These are phyloP conservation scores for Zymoseptoria brevis DNA, from an alignment of 2,329 filamentous ascomycete genomes.

Conservation along the genomic window DNA sequence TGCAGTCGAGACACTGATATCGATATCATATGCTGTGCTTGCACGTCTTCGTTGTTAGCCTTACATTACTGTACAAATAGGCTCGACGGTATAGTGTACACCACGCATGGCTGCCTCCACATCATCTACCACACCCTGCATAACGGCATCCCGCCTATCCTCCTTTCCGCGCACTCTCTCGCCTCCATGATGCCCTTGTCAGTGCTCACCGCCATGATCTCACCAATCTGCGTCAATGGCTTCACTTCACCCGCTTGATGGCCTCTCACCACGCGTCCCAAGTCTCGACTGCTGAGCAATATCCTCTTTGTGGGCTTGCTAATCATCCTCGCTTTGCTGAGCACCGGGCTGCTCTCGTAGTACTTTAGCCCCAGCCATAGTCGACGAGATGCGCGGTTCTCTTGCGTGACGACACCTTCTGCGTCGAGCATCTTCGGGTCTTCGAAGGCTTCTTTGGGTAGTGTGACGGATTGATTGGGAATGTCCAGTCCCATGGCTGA, in stretches of 20 bases:
- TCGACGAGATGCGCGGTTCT: constrained; percentile 64
- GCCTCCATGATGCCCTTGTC: constrained; percentile 71
- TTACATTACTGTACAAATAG: neutral
- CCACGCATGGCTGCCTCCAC: neutral
- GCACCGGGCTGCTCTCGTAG: constrained; percentile 71
- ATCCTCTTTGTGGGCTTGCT: constrained; percentile 68
- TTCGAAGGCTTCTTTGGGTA: constrained; percentile 14
- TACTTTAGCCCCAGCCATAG: constrained; percentile 91
- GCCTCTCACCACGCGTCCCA: constrained; percentile 62
- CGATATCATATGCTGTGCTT: neutral
- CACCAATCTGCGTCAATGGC: constrained; percentile 66
- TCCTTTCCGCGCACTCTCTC: constrained; percentile 72
- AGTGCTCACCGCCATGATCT: constrained; percentile 73
- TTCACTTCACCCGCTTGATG: constrained; percentile 58
- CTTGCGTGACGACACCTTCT: constrained; percentile 28
- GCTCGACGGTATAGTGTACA: neutral
- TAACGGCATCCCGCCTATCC: constrained; percentile 70
- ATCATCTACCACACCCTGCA: constrained; percentile 55
- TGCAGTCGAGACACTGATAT: neutral
- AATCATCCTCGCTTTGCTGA: constrained; percentile 58
- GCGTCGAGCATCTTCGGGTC: constrained; percentile 25
- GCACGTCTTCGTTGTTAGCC: neutral
- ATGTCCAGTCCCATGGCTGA: constrained; percentile 26
- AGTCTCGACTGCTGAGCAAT: constrained; percentile 53
- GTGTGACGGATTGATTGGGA: constrained; percentile 21